Evolutionary conservation across 2,329 filamentous ascomycete genomes (phyloP).

Genomic region (Cladophialophora exuberans): DNA sequence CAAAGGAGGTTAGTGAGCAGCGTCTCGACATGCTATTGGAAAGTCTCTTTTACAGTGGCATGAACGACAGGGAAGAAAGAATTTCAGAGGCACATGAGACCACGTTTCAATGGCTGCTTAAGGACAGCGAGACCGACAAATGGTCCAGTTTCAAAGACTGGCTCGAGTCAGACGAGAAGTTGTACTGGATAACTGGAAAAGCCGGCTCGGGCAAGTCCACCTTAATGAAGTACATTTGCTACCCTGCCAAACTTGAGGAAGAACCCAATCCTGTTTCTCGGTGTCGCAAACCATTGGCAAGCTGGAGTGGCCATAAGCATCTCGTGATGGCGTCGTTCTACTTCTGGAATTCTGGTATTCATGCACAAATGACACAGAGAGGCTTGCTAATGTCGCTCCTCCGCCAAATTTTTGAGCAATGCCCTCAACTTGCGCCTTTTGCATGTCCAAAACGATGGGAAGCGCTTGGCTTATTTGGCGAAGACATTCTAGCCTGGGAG

Average conservation of each 20-base stretch:
- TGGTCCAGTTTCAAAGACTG: neutral
- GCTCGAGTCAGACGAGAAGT: neutral
- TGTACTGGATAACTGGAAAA: neutral
- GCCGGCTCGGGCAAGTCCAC: neutral
- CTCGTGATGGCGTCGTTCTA: neutral
- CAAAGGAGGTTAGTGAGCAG: neutral
- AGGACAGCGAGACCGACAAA: conserved; percentile 1
- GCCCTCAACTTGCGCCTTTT: neutral
- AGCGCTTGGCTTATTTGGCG: too few species aligned
- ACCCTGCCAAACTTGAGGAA: neutral
- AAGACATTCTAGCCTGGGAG: neutral
- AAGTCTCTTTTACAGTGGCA: neutral
- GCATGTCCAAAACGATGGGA: neutral
- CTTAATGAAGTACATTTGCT: neutral
- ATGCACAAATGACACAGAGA: neutral
- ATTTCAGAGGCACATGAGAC: conserved; percentile 23
- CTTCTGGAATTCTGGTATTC: neutral
- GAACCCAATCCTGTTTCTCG: neutral
- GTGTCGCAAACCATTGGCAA: conserved; percentile 6
- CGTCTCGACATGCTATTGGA: neutral
- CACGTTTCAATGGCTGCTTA: neutral
- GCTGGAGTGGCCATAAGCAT: neutral
- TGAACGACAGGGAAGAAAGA: conserved; percentile 3
- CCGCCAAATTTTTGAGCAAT: neutral
- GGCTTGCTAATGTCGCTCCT: neutral